Base-by-base conservation (phyloP, 2,329 filamentous ascomycete genomes). In the Aspergillus viridinutans region DNA sequence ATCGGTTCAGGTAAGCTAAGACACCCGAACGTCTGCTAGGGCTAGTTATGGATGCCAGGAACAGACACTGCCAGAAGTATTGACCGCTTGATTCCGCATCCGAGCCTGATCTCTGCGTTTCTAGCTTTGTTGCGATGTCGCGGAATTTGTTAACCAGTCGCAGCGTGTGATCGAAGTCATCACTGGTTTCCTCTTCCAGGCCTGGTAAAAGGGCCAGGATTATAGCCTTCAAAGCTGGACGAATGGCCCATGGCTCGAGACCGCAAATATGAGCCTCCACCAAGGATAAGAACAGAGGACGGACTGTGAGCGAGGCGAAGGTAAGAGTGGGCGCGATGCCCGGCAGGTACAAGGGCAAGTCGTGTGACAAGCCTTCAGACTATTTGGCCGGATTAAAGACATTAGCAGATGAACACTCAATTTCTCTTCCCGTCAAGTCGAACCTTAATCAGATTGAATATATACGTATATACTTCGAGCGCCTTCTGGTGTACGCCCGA, bases 41-140 rank as follows among this genome's bases (percentile, higher is more conserved):
- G 67, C 92, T 93, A 1, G 94, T 97, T 58, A 99, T 94, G 20
- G 90, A 89, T 9, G 93, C 91, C 20, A 99, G 79, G 68, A 99
- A 97, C 69, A 99, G 89, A 72, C 92, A 97, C 76, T 99, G 94
- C 94, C 94, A 99, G 72, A 97, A 99, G 73, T 94, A 97, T 62
- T 90, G 90, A 63, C 92, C 90, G 9, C 86, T 86, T 8, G 81
- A 81, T 74, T 80, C 55, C 72, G 74, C 32, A 75, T 84, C 61
- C 80, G 80, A 54, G 74, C 77, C 61, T 14, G 82, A 76, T 58
- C 81, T 64, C 40, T 71, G 69, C 65, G 28, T 85, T 77, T 56
- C 86, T 81, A 65, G 92, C 83, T 50, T 63, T 17, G 65, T 67
- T 21, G 71, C 66, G 8, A 84, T 82, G 57, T 82, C 75, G 67